phyloP scores from a whole-genome alignment of 2,329 filamentous ascomycete species.

The Fusarium incarnatum region DNA sequence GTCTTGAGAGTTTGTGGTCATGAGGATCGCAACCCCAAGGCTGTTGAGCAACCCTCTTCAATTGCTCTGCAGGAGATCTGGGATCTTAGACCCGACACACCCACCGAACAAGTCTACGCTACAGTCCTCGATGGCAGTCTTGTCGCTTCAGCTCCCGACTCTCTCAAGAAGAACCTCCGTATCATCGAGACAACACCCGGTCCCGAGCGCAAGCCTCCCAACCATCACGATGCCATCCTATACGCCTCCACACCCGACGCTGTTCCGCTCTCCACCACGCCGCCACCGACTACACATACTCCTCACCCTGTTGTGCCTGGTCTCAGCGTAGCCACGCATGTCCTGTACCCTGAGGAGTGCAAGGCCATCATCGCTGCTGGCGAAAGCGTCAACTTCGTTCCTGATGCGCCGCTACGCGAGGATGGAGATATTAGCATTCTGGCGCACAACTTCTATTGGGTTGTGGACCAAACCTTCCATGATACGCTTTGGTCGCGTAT shows the following conservation, averaged over 20 bases:
- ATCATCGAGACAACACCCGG: constrained; percentile 72
- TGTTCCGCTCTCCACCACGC: constrained; percentile 60
- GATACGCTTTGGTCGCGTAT: constrained; percentile 73
- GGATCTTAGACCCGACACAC: constrained; percentile 63
- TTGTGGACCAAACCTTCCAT: constrained; percentile 72
- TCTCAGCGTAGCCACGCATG: constrained; percentile 68
- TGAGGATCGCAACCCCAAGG: constrained; percentile 61
- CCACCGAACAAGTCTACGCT: constrained; percentile 62
- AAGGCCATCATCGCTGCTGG: constrained; percentile 73
- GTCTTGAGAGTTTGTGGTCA: constrained; percentile 73
- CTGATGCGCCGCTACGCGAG: constrained; percentile 75
- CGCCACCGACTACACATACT: constrained; percentile 63
- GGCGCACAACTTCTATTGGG: constrained; percentile 81
- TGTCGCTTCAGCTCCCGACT: constrained; percentile 54
- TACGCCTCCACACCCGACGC: constrained; percentile 70
- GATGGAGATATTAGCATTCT: constrained; percentile 73
- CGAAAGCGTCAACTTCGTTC: constrained; percentile 73
- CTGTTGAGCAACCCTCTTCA: constrained; percentile 49
- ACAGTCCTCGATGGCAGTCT: constrained; percentile 70
- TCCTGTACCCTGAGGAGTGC: constrained; percentile 72
- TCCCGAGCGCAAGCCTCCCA: constrained; percentile 72
- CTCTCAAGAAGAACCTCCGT: constrained; percentile 59
- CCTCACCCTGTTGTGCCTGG: constrained; percentile 72
- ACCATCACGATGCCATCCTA: constrained; percentile 73
- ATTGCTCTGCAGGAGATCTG: constrained; percentile 71